Percentiles rank a stretch among this genome's conserved stretches.
These are phyloP conservation scores for Fusarium sp. DNA, from an alignment of 2,329 filamentous ascomycete species.

Conservation along the genomic window DNA sequence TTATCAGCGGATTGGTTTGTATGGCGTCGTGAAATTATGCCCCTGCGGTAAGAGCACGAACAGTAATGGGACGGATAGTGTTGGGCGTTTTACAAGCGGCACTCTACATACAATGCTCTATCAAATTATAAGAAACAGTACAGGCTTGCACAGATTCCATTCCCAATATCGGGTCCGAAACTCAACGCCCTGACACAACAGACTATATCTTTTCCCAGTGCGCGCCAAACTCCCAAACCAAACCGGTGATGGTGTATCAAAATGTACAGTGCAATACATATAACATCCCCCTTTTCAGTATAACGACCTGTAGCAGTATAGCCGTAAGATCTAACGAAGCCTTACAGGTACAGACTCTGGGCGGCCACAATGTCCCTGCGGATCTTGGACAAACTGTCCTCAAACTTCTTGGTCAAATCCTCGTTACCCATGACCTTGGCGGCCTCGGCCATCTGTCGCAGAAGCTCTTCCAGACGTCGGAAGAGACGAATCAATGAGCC, in stretches of 20 bases:
- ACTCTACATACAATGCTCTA: constrained; percentile 23
- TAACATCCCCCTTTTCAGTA: constrained; percentile 22
- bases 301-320: constrained; percentile 6
- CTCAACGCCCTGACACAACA: constrained; percentile 19
- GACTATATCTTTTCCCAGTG: constrained; percentile 36
- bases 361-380: constrained; percentile 94
- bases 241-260: constrained; percentile 38
- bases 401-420: constrained; percentile 92
- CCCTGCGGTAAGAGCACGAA: not conserved
- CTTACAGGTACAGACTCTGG: constrained; percentile 88
- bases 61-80: constrained; percentile 7
- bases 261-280: constrained; percentile 27
- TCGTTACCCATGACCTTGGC: constrained; percentile 98
- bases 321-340: not conserved
- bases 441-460: constrained; percentile 95
- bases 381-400: constrained; percentile 84
- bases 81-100: constrained; percentile 15
- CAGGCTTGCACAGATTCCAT: constrained; percentile 37
- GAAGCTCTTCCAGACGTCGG: constrained; percentile 90
- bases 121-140: constrained; percentile 23
- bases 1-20: constrained; percentile 50
- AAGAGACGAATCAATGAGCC: constrained; percentile 96
- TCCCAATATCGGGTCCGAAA: constrained; percentile 24
- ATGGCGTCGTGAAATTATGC: not conserved
- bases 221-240: constrained; percentile 44